These are phyloP conservation scores for Boletus subcaerulescens DNA, from an alignment of 768 basidiomycete species.

Conservation along the genomic window DNA sequence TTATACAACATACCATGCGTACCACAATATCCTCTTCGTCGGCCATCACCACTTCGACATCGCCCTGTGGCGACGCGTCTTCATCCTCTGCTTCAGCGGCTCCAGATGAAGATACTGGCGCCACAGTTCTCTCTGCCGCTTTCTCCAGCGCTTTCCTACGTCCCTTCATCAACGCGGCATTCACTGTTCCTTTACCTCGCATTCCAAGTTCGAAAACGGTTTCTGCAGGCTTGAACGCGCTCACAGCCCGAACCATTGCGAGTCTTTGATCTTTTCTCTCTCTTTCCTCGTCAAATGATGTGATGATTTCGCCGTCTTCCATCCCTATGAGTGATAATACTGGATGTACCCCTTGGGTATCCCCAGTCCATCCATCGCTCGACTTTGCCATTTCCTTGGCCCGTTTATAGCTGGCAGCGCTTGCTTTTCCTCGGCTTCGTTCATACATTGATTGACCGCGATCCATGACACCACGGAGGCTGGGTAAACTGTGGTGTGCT, in stretches of 20 bases:
- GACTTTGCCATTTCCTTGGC: constrained; percentile 82
- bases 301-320: constrained; percentile 19
- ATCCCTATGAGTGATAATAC: constrained; percentile 44
- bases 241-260: constrained; percentile 68
- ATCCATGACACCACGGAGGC: constrained; percentile 77
- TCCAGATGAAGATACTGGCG: constrained; percentile 27
- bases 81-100: constrained; percentile 35
- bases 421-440: constrained; percentile 88
- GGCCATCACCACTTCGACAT: constrained; percentile 60
- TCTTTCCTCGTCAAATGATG: constrained; percentile 35
- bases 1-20: constrained; percentile 10
- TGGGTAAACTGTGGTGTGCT: constrained; percentile 58
- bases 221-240: constrained; percentile 79
- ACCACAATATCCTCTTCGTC: constrained; percentile 78
- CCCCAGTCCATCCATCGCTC: constrained; percentile 65
- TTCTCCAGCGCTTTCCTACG: constrained; percentile 74
- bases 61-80: constrained; percentile 26
- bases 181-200: constrained; percentile 60
- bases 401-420: constrained; percentile 77
- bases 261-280: constrained; percentile 47
- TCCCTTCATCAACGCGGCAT: constrained; percentile 82
- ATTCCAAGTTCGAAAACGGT: constrained; percentile 89
- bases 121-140: constrained; percentile 49
- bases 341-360: constrained; percentile 66
- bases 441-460: constrained; percentile 94